Percentiles rank a stretch among this genome's conserved stretches.
These are phyloP conservation scores for Tulasnella sp. DNA, from an alignment of 768 basidiomycete genomes.

Conservation along the genomic window DNA sequence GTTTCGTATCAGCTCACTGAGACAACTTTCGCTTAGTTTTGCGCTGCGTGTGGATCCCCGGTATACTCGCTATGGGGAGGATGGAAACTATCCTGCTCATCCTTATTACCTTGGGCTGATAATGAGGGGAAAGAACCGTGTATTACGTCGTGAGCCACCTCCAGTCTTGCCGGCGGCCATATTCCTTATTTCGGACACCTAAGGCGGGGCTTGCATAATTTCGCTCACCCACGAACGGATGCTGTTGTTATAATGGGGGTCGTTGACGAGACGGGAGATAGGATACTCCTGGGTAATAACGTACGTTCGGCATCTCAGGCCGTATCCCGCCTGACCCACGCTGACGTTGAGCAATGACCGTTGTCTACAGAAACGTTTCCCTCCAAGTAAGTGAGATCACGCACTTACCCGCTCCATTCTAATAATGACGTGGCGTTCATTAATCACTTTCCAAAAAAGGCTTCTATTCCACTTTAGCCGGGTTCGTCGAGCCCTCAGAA, in stretches of 20 bases:
- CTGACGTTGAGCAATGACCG: not conserved
- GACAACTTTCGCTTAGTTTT: constrained; percentile 46
- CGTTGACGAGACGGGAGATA: constrained; percentile 66
- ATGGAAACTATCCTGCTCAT: constrained; percentile 81
- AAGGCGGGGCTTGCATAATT: constrained; percentile 82
- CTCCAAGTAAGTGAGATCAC: constrained; percentile 20
- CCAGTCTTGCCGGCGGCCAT: not conserved
- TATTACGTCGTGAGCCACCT: constrained; percentile 48
- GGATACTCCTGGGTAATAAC: constrained; percentile 77
- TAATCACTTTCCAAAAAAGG: constrained; percentile 10
- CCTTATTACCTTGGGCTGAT: constrained; percentile 63
- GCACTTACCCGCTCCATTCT: not conserved
- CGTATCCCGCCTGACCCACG: not conserved
- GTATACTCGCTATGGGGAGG: constrained; percentile 87
- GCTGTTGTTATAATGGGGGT: constrained; percentile 88
- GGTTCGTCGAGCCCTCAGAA: constrained; percentile 92
- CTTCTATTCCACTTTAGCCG: constrained; percentile 84
- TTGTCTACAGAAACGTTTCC: constrained; percentile 25
- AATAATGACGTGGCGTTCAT: constrained; percentile 5
- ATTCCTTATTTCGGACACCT: constrained; percentile 1
- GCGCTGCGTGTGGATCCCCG: constrained; percentile 72
- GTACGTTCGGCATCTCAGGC: constrained; percentile 32
- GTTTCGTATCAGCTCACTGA: not conserved
- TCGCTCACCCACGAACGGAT: constrained; percentile 69
- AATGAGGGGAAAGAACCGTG: constrained; percentile 54